phyloP scores from a whole-genome alignment of 768 basidiomycete species.

The Lentinula detonsa region DNA sequence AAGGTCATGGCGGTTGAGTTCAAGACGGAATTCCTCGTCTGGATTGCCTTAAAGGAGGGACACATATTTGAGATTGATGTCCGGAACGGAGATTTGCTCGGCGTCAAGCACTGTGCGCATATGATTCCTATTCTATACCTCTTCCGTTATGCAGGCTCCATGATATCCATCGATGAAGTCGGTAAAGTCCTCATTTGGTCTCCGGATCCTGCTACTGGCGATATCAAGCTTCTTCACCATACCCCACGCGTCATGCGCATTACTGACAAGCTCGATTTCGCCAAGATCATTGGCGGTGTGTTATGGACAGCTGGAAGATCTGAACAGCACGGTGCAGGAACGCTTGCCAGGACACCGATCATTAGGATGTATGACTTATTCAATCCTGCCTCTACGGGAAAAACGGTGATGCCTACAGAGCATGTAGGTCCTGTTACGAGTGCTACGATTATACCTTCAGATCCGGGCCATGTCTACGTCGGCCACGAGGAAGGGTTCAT shows the following conservation, averaged over 20 bases:
- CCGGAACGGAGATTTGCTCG: slow-evolving; percentile 48
- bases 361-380: slow-evolving; percentile 80
- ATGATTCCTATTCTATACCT: slow-evolving; percentile 63
- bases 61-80: slow-evolving; percentile 77
- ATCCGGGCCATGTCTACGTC: slow-evolving; percentile 65
- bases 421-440: slow-evolving; percentile 80
- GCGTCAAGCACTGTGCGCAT: slow-evolving; percentile 59
- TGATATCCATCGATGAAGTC: slow-evolving; percentile 80
- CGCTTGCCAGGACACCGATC: slow-evolving; percentile 50
- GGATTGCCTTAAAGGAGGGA: slow-evolving; percentile 91
- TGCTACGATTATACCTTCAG: slow-evolving; percentile 67
- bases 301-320: slow-evolving; percentile 77
- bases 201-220: slow-evolving; percentile 29
- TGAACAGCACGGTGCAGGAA: slow-evolving; percentile 36
- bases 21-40: slow-evolving; percentile 53
- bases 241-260: slow-evolving; percentile 59
- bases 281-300: slow-evolving; percentile 63
- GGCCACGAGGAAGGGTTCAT: slow-evolving; percentile 92
- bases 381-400: slow-evolving; percentile 31
- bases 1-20: slow-evolving; percentile 79
- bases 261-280: slow-evolving; percentile 79
- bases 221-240: slow-evolving; percentile 37
- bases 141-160: slow-evolving; percentile 59
- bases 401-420: slow-evolving; percentile 55
- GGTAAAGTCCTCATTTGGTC: slow-evolving; percentile 80